Base-by-base conservation (phyloP, 2,329 filamentous ascomycete genomes). In the Colletotrichum sojae region DNA sequence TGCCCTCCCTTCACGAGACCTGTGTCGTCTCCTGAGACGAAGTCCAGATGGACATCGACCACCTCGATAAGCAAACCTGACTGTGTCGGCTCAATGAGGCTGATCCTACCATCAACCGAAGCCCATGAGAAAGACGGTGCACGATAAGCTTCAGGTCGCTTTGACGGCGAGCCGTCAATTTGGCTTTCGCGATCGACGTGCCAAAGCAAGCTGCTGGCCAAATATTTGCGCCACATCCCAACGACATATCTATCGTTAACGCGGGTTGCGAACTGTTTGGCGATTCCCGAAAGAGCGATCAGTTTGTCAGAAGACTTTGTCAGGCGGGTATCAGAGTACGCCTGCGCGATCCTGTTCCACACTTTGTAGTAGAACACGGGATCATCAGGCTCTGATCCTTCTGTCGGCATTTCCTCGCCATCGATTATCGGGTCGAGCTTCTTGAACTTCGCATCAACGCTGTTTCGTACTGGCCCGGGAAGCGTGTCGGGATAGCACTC, bases 101-200 rank as follows among this genome's bases (percentile, higher is more conserved):
- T 9, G 36, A 62, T 15, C 2, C 0, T 0, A 0, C 48, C 56
- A 2, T 66, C 63, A 9, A 66, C 58, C 0, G 63, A 62, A 3
- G 57, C 48, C 56, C 63, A 66, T 0, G 63, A 66, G 6, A 66
- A 66, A 1, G 63, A 62, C 9, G 63, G 63, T 0, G 63, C 63
- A 1, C 57, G 39, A 1, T 66, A 62, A 0, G 1, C 0, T 0
- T 39, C 36, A 13, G 63, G 57, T 0, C 63, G 57, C 0, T 4
- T 6, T 1, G 63, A 66, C 0, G 57, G 63, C 25, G 63, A 62
- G 13, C 57, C 63, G 9, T 66, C 63, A 16, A 54, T 20, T 10
- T 66, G 63, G 15, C 20, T 5, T 5, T 48, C 9, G 5, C 39
- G 1, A 6, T 16, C 39, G 16, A 40, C 56, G 0, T 20, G 1